Conservation (phyloP, 768 basidiomycete genomes). For the Amyloporia xantha region DNA sequence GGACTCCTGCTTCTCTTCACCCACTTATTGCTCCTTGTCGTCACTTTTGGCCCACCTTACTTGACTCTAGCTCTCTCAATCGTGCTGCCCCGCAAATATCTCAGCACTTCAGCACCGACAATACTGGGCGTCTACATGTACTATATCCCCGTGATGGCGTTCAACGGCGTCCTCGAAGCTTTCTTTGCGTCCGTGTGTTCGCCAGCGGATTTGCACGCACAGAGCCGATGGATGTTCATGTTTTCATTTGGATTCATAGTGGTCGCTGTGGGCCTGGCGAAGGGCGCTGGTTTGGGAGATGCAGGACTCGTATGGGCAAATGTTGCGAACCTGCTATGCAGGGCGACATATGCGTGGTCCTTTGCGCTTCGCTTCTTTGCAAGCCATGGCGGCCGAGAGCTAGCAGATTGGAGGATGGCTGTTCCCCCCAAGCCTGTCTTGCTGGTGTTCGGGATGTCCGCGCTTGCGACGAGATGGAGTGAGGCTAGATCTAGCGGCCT, state of each 20-base stretch:
- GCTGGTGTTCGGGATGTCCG: conserved; percentile 19
- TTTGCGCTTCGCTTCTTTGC: conserved; percentile 47
- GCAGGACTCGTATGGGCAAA: conserved; percentile 73
- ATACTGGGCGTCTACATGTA: conserved; percentile 78
- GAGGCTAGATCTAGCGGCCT: conserved; percentile 10
- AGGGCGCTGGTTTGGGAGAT: conserved; percentile 45
- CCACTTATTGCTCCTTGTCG: conserved; percentile 66
- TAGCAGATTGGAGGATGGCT: conserved; percentile 16
- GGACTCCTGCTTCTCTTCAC: conserved; percentile 50
- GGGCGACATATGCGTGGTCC: conserved; percentile 53
- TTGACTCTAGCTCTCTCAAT: conserved; percentile 61
- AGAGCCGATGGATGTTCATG: conserved; percentile 78
- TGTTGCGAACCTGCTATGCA: conserved; percentile 53
- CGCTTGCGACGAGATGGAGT: conserved; percentile 20
- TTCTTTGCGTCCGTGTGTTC: conserved; percentile 79
- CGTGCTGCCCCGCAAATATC: conserved; percentile 65
- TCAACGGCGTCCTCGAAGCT: conserved; percentile 90
- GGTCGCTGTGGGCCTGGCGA: conserved; percentile 42
- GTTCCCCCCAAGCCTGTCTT: conserved; percentile 22
- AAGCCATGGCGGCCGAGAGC: conserved; percentile 7
- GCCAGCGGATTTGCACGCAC: conserved; percentile 55
- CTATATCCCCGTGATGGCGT: conserved; percentile 84
- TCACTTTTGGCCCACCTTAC: conserved; percentile 72
- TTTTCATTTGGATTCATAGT: conserved; percentile 67
- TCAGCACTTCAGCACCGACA: conserved; percentile 68